phyloP scores from a whole-genome alignment of 208 protist genomes.

The Acanthamoeba divionensis region DNA sequence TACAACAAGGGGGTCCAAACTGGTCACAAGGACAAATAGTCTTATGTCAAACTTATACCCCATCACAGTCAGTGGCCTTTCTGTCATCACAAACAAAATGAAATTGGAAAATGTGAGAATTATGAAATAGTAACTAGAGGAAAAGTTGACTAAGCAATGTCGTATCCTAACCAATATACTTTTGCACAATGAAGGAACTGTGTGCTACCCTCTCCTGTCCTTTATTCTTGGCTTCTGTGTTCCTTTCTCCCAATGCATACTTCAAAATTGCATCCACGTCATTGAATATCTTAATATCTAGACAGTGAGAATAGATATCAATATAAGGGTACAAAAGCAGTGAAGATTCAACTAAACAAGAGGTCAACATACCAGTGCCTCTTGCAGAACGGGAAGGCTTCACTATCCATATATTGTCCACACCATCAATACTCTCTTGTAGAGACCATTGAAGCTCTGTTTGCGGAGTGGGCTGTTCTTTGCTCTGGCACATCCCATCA shows the following conservation, averaged over 20 bases:
- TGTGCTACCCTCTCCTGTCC: no score
- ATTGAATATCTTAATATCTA: conserved; percentile 56
- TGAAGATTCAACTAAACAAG: not conserved
- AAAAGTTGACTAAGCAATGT: no score
- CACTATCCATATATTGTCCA: conserved; percentile 67
- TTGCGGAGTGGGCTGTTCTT: no score
- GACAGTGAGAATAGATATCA: not conserved
- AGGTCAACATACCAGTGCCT: not conserved
- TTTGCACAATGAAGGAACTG: conserved; percentile 60
- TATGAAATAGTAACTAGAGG: no score
- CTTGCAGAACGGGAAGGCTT: conserved; percentile 52
- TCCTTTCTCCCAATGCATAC: conserved; percentile 38
- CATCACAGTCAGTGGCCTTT: conserved; percentile 45
- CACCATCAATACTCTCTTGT: conserved; percentile 57
- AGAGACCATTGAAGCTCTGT: no score
- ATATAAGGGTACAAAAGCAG: not conserved
- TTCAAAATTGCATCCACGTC: conserved; percentile 31
- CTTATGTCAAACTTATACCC: conserved; percentile 67
- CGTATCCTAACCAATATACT: no score
- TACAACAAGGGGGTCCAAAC: conserved; percentile 54
- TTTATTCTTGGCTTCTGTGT: no score
- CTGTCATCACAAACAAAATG: conserved; percentile 43
- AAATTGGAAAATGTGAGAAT: not conserved
- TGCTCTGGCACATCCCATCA: no score
- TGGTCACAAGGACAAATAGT: conserved; percentile 64